Conservation (phyloP, 306 rosid species). For the Calophaca sinica region DNA sequence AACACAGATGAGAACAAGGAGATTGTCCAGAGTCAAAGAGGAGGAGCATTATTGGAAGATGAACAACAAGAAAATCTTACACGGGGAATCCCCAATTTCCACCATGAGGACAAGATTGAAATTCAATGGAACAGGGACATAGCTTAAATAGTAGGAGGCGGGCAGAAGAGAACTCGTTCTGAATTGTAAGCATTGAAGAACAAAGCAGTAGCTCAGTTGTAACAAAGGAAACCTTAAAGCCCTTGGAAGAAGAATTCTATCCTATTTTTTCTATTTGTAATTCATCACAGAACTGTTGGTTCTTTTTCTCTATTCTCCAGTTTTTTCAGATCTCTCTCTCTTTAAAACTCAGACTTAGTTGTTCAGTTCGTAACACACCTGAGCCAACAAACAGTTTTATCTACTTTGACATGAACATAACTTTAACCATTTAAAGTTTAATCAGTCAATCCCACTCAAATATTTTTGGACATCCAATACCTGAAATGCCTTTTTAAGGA, state of each 20-base stretch:
- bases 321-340: not conserved
- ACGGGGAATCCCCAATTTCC: no score
- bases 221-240: not conserved
- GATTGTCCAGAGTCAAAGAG: no score
- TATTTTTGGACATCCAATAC: constrained; percentile 51
- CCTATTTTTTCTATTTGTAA: not conserved
- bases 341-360: not conserved
- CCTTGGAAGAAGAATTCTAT: constrained; percentile 6
- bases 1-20: no score
- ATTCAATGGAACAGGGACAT: no score
- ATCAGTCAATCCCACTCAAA: constrained; percentile 1
- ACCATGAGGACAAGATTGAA: no score
- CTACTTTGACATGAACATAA: not conserved
- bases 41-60: no score
- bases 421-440: not conserved
- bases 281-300: not conserved
- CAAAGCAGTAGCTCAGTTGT: no score
- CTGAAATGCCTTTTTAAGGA: constrained; percentile 78
- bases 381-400: not conserved
- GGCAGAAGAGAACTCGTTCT: no score
- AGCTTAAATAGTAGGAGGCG: no score
- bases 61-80: no score
- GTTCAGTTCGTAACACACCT: not conserved
- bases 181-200: no score
- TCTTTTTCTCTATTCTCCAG: not conserved